Evolutionary conservation across 2,329 filamentous ascomycete genomes (phyloP).

Genomic region (Penicillium sclerotigenum): DNA sequence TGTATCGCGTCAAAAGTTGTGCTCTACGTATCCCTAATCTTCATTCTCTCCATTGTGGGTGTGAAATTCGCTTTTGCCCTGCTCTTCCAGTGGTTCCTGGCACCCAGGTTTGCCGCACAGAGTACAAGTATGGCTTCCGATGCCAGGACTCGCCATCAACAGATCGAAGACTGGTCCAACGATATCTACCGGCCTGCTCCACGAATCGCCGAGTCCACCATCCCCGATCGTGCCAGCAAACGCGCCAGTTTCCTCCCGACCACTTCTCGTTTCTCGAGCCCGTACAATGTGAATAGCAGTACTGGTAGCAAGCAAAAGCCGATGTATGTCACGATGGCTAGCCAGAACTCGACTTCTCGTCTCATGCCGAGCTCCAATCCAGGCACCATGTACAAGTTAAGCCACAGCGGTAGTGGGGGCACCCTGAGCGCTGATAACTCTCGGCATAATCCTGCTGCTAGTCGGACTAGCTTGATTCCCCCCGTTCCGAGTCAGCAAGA

Average conservation of each 20-base stretch:
- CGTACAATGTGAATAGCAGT: slow-evolving; percentile 64
- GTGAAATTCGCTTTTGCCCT: slow-evolving; percentile 86
- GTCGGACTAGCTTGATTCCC: slow-evolving; percentile 60
- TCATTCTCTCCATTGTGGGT: slow-evolving; percentile 85
- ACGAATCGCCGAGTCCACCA: slow-evolving; percentile 72
- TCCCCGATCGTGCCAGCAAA: slow-evolving; percentile 71
- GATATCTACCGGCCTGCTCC: slow-evolving; percentile 93
- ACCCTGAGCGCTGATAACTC: slow-evolving; percentile 50
- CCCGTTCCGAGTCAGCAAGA: slow-evolving; percentile 44
- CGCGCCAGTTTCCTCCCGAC: slow-evolving; percentile 86
- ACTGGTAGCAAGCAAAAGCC: slow-evolving; percentile 48
- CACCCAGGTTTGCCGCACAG: slow-evolving; percentile 74
- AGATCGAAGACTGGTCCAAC: slow-evolving; percentile 97
- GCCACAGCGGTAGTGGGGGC: slow-evolving; percentile 55
- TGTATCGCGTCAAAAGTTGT: slow-evolving; percentile 98
- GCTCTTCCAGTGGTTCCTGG: slow-evolving; percentile 94
- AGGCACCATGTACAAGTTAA: slow-evolving; percentile 65
- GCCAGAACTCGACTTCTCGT: slow-evolving; percentile 72
- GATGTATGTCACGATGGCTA: slow-evolving; percentile 90
- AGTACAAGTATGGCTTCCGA: slow-evolving; percentile 82
- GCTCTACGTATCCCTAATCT: slow-evolving; percentile 84
- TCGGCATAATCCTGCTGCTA: slow-evolving; percentile 41
- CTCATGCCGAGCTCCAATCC: slow-evolving; percentile 57
- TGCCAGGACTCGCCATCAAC: slow-evolving; percentile 77
- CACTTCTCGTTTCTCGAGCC: slow-evolving; percentile 90